Evolutionary conservation across 352 stramenopile species (phyloP).

Genomic region (Phytophthora megakarya): DNA sequence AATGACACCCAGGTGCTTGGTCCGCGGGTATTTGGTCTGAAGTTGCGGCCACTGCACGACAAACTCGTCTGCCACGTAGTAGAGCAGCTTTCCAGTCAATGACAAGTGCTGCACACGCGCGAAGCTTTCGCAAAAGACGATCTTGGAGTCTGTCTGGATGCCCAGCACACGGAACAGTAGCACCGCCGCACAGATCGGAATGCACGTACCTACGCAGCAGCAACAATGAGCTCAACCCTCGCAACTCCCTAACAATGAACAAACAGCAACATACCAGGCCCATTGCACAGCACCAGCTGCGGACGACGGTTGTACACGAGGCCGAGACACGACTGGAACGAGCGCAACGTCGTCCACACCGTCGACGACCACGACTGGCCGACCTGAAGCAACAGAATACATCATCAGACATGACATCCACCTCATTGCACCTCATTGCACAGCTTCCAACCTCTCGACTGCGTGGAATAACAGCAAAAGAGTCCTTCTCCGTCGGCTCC

Average conservation of each 20-base stretch:
- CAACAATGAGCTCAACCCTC: constrained; percentile 1
- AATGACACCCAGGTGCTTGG: constrained; percentile 88
- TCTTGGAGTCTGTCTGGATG: constrained; percentile 63
- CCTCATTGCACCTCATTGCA: neutral
- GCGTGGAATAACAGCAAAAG: constrained; percentile 87
- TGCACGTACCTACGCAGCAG: constrained; percentile 83
- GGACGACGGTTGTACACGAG: constrained; percentile 80
- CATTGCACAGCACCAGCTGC: constrained; percentile 94
- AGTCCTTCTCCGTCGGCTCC: constrained; percentile 46
- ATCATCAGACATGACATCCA: neutral
- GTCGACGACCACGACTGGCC: constrained; percentile 93
- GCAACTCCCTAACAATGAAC: neutral
- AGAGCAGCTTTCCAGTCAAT: constrained; percentile 93
- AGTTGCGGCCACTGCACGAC: constrained; percentile 95
- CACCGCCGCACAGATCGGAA: constrained; percentile 89
- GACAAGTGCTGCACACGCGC: constrained; percentile 93
- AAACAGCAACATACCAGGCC: constrained; percentile 47
- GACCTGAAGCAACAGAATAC: constrained; percentile 53
- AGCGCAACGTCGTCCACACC: constrained; percentile 85
- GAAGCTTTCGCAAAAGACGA: constrained; percentile 96
- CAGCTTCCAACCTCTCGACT: constrained; percentile 80
- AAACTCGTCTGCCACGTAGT: constrained; percentile 93
- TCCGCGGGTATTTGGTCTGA: constrained; percentile 76
- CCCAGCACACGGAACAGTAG: constrained; percentile 87
- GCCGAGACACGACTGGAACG: constrained; percentile 76